Evolutionary conservation across 2,329 filamentous ascomycete genomes (phyloP).

Genomic region (Mycogone perniciosa): DNA sequence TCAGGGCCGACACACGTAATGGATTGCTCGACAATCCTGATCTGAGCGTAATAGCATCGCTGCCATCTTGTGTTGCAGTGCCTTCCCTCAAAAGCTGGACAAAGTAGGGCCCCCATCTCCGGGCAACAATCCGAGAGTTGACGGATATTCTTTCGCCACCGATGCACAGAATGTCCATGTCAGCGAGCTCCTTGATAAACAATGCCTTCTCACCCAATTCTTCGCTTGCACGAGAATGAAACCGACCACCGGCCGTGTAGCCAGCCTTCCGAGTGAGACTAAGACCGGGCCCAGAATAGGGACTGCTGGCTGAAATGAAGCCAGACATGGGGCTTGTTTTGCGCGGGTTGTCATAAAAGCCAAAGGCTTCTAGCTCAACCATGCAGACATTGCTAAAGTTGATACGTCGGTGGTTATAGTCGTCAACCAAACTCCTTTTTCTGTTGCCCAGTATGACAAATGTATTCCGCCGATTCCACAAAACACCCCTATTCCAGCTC

Average conservation of each 20-base stretch:
- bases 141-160: conserved; percentile 88
- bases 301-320: conserved; percentile 77
- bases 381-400: conserved; percentile 97
- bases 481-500: conserved; percentile 91
- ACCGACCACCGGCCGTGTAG: conserved; percentile 67
- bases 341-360: conserved; percentile 91
- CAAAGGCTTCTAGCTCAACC: conserved; percentile 95
- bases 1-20: conserved; percentile 73
- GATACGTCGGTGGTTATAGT: conserved; percentile 96
- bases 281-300: conserved; percentile 49
- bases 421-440: conserved; percentile 88
- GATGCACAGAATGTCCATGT: conserved; percentile 95
- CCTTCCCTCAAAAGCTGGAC: conserved; percentile 84
- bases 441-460: conserved; percentile 95
- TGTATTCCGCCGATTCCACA: conserved; percentile 89
- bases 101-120: conserved; percentile 94
- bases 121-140: conserved; percentile 81
- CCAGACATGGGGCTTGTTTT: conserved; percentile 70
- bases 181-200: conserved; percentile 74
- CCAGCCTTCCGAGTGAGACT: conserved; percentile 55
- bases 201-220: conserved; percentile 79
- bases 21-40: conserved; percentile 52
- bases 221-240: conserved; percentile 70
- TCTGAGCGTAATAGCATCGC: conserved; percentile 69
- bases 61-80: conserved; percentile 62